Base-by-base conservation (phyloP, 164 flowering plant genomes). In the Magnolia officinalis region DNA sequence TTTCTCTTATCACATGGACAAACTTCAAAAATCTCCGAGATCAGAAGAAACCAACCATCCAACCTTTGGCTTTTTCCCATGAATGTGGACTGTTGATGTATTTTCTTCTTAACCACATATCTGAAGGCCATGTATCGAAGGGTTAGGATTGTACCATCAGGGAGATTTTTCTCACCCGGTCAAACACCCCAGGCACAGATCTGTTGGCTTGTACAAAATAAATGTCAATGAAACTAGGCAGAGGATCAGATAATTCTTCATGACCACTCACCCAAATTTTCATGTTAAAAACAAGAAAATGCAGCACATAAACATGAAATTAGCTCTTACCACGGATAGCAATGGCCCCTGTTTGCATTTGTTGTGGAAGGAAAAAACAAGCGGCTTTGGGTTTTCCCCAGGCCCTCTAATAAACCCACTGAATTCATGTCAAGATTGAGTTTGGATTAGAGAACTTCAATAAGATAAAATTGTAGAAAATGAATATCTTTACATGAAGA, bases 391-490 rank as follows among this genome's bases (percentile, higher is more conserved):
- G 78, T 84, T 80, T 64, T 94, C 96, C 50, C 96, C 99, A 50
- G 99, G 98, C 29, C 98, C 99, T 88, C 97, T 84, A 70, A 94
- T 88, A 81, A 94, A 96, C 70, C 98, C 99, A 82, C 99, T 93
- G 85, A 14, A 78, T 18, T 64, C 75, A 26, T 69, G 6, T 50
- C 50, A 63, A 52, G 45, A 75, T 6, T 1, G 45, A 50, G 26
- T 45, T 31, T 20, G n/a, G 18, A 23, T 70, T n/a, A 70, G 59
- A 70, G 6, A 50, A 37, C 49, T 68, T 37, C 71, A 70, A 9
- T 8, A 20, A n/a, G 14, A 49, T 4, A 8, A 13, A 5, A 66
- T 29, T 24, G 26, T 9, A 23, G 29, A 65, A 23, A 9, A 24
- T 21, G 14, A 65, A 65, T 23, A 7, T 65, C 21, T 65, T 21